Conservation (phyloP, 495 filamentous ascomycete species). For the Aspergillus saccharolyticus region DNA sequence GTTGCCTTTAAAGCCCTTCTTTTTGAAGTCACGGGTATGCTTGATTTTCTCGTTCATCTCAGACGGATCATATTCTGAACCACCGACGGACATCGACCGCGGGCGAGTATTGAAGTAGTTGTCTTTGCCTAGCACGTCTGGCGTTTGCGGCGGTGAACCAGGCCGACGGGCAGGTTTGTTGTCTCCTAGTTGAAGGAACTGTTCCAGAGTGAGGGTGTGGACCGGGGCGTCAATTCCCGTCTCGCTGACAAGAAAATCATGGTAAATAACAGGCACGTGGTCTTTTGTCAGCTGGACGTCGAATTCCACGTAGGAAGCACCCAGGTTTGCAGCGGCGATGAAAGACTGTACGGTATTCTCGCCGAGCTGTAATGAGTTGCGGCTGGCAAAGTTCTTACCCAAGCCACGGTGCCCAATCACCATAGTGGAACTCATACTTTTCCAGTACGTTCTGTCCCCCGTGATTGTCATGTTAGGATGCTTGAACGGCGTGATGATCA, state of each 20-base stretch:
- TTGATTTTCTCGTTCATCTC: slow-evolving; percentile 89
- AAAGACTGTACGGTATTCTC: slow-evolving; percentile 96
- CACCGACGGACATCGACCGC: slow-evolving; percentile 56
- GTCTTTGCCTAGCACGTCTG: slow-evolving; percentile 6
- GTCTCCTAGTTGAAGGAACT: slow-evolving; percentile 82
- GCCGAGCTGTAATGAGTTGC: slow-evolving; percentile 84
- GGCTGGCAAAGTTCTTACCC: slow-evolving; percentile 81
- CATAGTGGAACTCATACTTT: slow-evolving; percentile 73
- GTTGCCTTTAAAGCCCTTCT: slow-evolving; percentile 92
- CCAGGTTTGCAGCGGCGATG: slow-evolving; percentile 90
- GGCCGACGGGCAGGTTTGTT: slow-evolving; percentile 40
- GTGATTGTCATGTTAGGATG: slow-evolving; percentile 92
- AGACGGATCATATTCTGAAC: slow-evolving; percentile 45
- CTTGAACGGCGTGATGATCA: slow-evolving; percentile 88
- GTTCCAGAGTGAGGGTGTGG: slow-evolving; percentile 89
- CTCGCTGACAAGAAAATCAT: slow-evolving; percentile 97
- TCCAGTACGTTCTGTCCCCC: slow-evolving; percentile 92
- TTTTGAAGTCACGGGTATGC: slow-evolving; percentile 90
- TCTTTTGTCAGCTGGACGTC: slow-evolving; percentile 99
- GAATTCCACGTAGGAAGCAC: slow-evolving; percentile 86
- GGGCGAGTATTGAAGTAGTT: slow-evolving; percentile 26
- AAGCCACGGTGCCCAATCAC: slow-evolving; percentile 90
- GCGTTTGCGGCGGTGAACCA: slow-evolving; percentile 37
- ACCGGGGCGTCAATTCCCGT: slow-evolving; percentile 97
- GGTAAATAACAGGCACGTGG: slow-evolving; percentile 97